A percentile compares a stretch with the other conserved stretches of the same genome.
phyloP scores from a whole-genome alignment of 1,284 basidiomycete genomes.

The Agaricales sp. region DNA sequence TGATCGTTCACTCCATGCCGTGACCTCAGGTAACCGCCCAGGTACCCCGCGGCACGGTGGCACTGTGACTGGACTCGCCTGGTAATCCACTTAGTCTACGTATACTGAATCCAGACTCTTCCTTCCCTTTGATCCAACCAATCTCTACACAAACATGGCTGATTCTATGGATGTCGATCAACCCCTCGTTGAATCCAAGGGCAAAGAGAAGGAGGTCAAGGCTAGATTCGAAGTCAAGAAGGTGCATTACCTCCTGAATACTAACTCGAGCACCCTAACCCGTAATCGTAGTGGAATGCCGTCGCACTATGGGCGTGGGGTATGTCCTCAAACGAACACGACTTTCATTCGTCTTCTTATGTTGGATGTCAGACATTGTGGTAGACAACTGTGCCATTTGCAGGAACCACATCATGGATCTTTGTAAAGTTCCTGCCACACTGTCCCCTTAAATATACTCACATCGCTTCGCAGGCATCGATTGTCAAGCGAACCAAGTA shows the following conservation, averaged over 20 bases:
- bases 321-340: too few species aligned
- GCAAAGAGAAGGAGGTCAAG: constrained; percentile 43
- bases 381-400: constrained; percentile 96
- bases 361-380: constrained; percentile 62
- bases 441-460: constrained; percentile 6
- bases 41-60: too few species aligned
- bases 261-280: constrained; percentile 5
- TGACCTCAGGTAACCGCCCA: too few species aligned
- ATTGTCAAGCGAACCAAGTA: constrained; percentile 98
- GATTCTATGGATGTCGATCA: constrained; percentile 72
- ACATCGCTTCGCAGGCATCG: constrained; percentile 73
- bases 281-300: constrained; percentile 76
- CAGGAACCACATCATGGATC: constrained; percentile 97
- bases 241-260: constrained; percentile 33
- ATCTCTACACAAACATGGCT: too few species aligned
- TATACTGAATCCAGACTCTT: too few species aligned
- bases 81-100: too few species aligned
- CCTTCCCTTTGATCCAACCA: too few species aligned
- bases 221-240: constrained; percentile 91
- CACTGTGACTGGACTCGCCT: too few species aligned
- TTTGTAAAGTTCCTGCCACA: constrained; percentile 51
- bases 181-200: constrained; percentile 28
- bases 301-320: constrained; percentile 96
- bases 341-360: too few species aligned
- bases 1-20: too few species aligned